Conservation (phyloP, 2,329 filamentous ascomycete species). For the Alternaria metachromatica region DNA sequence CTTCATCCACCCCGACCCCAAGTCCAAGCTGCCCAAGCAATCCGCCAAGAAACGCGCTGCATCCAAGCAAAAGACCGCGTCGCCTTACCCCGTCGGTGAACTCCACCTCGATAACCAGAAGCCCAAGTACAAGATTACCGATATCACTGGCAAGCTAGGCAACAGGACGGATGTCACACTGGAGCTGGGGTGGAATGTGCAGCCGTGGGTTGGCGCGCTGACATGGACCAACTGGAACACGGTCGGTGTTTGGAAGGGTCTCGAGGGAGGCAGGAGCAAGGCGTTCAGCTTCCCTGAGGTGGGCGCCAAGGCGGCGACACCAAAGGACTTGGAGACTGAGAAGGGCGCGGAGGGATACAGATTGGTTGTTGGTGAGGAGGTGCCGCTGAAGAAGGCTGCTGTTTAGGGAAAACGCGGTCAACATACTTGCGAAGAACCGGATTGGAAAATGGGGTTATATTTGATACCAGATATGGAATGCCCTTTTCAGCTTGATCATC, state of each 20-base stretch:
- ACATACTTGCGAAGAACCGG: background rate
- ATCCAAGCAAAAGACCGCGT: slow-evolving; percentile 10
- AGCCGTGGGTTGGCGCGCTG: slow-evolving; percentile 91
- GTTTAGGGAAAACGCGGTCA: background rate
- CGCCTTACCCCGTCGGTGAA: slow-evolving; percentile 64
- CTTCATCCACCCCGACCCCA: slow-evolving; percentile 64
- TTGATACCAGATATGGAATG: background rate
- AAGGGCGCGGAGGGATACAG: slow-evolving; percentile 58
- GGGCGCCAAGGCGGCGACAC: slow-evolving; percentile 68
- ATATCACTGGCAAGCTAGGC: slow-evolving; percentile 80
- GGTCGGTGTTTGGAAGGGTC: slow-evolving; percentile 68
- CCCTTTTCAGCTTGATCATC: background rate
- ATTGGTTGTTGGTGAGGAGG: slow-evolving; percentile 48
- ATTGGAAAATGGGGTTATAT: background rate
- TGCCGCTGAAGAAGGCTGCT: slow-evolving; percentile 29
- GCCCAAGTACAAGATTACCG: slow-evolving; percentile 97
- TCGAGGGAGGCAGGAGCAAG: slow-evolving; percentile 70
- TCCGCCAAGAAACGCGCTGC: slow-evolving; percentile 42
- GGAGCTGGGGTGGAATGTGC: slow-evolving; percentile 91
- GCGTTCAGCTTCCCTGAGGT: slow-evolving; percentile 70
- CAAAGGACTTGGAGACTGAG: slow-evolving; percentile 56
- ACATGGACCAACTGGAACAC: slow-evolving; percentile 70
- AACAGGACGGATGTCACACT: slow-evolving; percentile 76
- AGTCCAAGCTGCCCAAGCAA: slow-evolving; percentile 51
- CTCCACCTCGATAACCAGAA: slow-evolving; percentile 82